Evolutionary conservation across 2,329 filamentous ascomycete species (phyloP).

Genomic region (Pseudocercospora pini-densiflorae): DNA sequence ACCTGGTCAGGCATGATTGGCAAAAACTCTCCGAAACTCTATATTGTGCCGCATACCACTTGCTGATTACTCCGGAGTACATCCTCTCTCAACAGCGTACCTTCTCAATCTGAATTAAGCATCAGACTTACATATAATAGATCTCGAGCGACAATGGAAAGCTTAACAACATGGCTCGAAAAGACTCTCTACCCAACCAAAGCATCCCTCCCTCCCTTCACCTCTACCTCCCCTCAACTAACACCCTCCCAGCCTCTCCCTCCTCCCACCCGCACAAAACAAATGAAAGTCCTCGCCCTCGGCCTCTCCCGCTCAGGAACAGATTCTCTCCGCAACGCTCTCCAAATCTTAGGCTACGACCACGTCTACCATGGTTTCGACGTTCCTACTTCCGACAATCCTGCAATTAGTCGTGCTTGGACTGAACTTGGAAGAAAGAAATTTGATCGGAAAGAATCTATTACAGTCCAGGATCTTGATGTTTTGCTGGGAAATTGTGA

Average conservation of each 20-base stretch:
- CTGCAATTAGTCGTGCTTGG: neutral
- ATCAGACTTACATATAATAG: neutral
- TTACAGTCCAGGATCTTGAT: constrained; percentile 1
- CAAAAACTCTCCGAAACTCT: neutral
- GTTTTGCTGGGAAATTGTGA: constrained; percentile 11
- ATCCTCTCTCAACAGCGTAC: neutral
- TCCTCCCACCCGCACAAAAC: neutral
- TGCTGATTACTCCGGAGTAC: no score
- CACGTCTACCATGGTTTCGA: constrained; percentile 29
- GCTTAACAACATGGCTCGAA: neutral
- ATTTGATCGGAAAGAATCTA: neutral
- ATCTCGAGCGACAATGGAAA: neutral
- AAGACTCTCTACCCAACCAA: neutral
- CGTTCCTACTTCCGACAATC: neutral
- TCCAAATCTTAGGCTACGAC: constrained; percentile 22
- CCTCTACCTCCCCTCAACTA: neutral
- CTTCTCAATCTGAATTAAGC: no score
- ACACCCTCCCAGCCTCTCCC: neutral
- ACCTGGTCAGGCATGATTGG: no score
- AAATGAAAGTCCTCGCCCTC: constrained; percentile 24
- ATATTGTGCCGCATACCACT: neutral
- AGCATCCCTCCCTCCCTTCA: neutral
- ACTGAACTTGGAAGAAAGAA: neutral
- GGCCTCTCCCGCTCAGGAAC: constrained; percentile 29
- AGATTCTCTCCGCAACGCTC: constrained; percentile 25